phyloP scores from a whole-genome alignment of 2,329 filamentous ascomycete genomes.

The Trichoderma sp. region DNA sequence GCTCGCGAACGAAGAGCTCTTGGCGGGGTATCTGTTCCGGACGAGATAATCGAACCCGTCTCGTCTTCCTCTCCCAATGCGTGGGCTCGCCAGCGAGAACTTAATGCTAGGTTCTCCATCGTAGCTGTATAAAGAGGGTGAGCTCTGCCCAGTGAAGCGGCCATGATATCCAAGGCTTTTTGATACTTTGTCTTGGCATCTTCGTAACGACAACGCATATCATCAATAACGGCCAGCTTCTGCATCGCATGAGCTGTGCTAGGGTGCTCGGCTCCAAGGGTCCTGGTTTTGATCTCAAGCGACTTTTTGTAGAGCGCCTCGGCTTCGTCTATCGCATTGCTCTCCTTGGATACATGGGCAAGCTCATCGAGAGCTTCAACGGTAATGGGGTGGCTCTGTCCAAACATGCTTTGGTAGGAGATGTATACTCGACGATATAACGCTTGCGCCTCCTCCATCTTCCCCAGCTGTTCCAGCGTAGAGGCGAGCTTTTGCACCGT shows the following conservation, averaged over 20 bases:
- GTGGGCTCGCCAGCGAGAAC: slow-evolving; percentile 25
- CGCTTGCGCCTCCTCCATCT: slow-evolving; percentile 30
- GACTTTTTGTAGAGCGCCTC: slow-evolving; percentile 31
- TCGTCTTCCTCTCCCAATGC: slow-evolving; percentile 20
- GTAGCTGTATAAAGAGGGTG: slow-evolving; percentile 30
- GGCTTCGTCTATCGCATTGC: slow-evolving; percentile 32
- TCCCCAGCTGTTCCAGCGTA: slow-evolving; percentile 28
- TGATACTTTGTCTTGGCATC: slow-evolving; percentile 29
- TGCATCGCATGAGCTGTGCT: slow-evolving; percentile 29
- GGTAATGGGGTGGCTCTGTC: slow-evolving; percentile 31
- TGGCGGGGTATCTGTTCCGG: background rate
- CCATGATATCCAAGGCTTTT: slow-evolving; percentile 28
- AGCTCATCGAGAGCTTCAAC: slow-evolving; percentile 33
- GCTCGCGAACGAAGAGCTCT: background rate
- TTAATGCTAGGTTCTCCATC: slow-evolving; percentile 30
- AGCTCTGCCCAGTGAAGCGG: slow-evolving; percentile 27
- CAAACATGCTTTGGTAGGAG: slow-evolving; percentile 31
- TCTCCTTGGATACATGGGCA: slow-evolving; percentile 29
- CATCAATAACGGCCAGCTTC: slow-evolving; percentile 32
- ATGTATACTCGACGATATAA: slow-evolving; percentile 31
- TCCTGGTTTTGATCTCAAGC: slow-evolving; percentile 29
- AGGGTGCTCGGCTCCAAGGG: slow-evolving; percentile 29
- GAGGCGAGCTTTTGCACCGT: slow-evolving; percentile 31
- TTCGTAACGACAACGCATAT: slow-evolving; percentile 27
- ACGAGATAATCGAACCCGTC: background rate